Base-by-base conservation (phyloP, 192 early-diverging fungal genomes). In the Haplosporangium gracile region DNA sequence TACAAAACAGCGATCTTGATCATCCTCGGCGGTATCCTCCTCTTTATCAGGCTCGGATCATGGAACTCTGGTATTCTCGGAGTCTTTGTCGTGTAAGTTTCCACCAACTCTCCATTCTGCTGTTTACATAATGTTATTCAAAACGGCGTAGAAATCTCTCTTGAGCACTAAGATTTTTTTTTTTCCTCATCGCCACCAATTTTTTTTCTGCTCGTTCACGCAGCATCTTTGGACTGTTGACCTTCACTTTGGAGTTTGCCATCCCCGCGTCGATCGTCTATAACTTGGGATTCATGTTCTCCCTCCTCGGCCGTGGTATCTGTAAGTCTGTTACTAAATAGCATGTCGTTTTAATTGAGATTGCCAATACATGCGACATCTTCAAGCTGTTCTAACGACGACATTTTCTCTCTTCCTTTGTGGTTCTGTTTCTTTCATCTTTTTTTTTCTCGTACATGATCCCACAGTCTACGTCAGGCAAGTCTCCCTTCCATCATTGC, bases 31-130 rank as follows among this genome's bases (percentile, higher is more conserved):
- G 83, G 83, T 68, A 57, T 79, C 55, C 63, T 84, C 34, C 69
- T 84, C 20, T 84, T 84, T 72, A 77, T 84, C 42, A 24, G 69
- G 5, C 79, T 75, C 38, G 68, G 47, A 24, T 79, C 77, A 70
- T 84, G 77, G 77, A 84, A 84, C 82, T 84, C 82, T 34, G 72
- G 77, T 55, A 84, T 84, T 32, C 78, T 85, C 24, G 83, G 83
- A 45, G 74, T 83, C 36, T 53, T 83, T 29, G 15, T 83, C 34
- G 34, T 74, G 80, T 81, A 81, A 55, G 63, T 9, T 3, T 4
- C 49, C 22, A 47, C 26, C 49, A 42, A 8, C 32, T 22, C 16
- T 22, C 13, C 13, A 13, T 47, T 43, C 1, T 51, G 6, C 24
- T 43, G 45, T 45, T 9, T 5, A 73, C 11, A 6, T 34, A 2